These are phyloP conservation scores for Aspergillus costaricaensis DNA, from an alignment of 2,329 filamentous ascomycete species.

Conservation along the genomic window DNA sequence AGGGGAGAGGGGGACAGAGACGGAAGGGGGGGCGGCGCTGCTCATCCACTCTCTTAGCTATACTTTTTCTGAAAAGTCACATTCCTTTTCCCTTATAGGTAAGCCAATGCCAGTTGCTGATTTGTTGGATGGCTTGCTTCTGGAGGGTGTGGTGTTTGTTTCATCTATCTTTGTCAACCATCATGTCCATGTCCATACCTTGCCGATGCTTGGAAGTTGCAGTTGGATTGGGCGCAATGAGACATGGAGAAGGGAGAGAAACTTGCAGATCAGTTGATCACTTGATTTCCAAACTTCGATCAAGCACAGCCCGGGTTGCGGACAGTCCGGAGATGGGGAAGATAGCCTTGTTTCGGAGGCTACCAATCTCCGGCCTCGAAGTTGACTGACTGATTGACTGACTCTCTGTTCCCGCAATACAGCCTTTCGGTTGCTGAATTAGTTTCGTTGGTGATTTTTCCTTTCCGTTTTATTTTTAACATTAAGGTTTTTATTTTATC, in stretches of 20 bases:
- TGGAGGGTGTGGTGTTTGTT: background rate
- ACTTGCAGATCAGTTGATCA: conserved; percentile 4
- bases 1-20: no score
- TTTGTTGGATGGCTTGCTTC: background rate
- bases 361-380: background rate
- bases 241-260: background rate
- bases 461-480: background rate
- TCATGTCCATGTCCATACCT: background rate
- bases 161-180: conserved; percentile 3
- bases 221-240: background rate
- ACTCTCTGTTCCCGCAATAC: background rate
- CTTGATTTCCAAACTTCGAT: background rate
- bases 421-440: background rate
- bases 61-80: background rate
- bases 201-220: background rate
- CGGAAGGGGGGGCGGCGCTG: background rate
- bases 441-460: background rate
- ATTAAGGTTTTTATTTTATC: background rate
- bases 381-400: background rate
- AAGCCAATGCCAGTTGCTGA: background rate
- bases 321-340: background rate
- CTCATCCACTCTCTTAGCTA: background rate
- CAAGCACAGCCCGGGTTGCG: background rate
- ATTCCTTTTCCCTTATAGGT: conserved; percentile 1
- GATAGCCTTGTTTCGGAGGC: conserved; percentile 3